Evolutionary conservation across 768 basidiomycete species (phyloP).

Genomic region (Boletellus ananiceps): DNA sequence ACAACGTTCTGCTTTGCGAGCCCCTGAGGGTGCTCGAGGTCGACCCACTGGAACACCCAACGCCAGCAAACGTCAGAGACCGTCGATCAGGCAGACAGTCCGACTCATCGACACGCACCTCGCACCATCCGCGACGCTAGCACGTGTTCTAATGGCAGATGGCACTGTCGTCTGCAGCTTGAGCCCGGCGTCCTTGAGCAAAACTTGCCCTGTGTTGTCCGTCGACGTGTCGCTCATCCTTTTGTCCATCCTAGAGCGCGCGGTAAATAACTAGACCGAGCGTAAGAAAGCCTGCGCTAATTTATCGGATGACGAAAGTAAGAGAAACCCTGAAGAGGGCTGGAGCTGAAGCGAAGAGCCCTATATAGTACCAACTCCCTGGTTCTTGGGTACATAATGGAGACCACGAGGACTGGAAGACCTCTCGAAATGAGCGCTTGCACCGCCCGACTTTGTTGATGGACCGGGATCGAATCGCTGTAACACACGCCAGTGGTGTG

Average conservation of each 20-base stretch:
- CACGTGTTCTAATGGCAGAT: conserved; percentile 9
- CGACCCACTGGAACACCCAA: background rate
- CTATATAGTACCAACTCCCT: too few species aligned
- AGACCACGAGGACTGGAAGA: too few species aligned
- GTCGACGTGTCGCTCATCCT: conserved; percentile 3
- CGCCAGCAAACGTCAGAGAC: background rate
- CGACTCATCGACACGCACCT: conserved; percentile 5
- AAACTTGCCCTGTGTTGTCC: background rate
- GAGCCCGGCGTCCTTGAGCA: background rate
- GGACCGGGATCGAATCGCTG: too few species aligned
- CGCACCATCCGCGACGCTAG: background rate
- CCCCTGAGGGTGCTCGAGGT: conserved; percentile 18
- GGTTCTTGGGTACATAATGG: too few species aligned
- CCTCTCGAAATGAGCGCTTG: too few species aligned
- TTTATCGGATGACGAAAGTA: too few species aligned
- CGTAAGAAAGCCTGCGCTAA: too few species aligned
- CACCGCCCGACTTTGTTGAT: too few species aligned
- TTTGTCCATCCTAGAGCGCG: background rate
- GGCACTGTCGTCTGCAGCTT: conserved; percentile 14
- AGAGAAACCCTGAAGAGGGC: too few species aligned
- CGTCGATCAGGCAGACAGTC: background rate
- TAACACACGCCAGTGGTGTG: too few species aligned
- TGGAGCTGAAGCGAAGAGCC: too few species aligned
- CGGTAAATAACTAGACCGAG: too few species aligned
- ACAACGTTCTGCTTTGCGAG: conserved; percentile 1